Evolutionary conservation across 768 basidiomycete species (phyloP), one percentile per base, ranked within the genome.

Genomic region (Fomitopsis pulvina): DNA sequence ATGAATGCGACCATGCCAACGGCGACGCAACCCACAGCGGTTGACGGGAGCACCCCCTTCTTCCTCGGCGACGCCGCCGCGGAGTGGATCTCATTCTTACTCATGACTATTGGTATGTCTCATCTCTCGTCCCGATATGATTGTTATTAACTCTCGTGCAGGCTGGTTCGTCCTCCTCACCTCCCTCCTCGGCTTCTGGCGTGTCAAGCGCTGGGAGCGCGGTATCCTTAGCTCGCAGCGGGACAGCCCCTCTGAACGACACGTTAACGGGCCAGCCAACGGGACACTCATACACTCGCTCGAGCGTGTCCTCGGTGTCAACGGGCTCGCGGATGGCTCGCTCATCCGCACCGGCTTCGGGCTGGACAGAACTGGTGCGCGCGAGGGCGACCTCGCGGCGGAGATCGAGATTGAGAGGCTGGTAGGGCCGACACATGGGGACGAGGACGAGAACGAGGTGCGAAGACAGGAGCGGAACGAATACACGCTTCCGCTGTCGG

Each of bases 51-150:
- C 29, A 52, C 9, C n/a, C 20, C 20, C n/a, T 43, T 30, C 37
- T 38, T 57, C 43, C 39, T 55, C 18, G 54, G 51, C 24, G 79
- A 86, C 65, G 76, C 83, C 21, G 89, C 92, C 0, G 85, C 87
- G 21, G 93, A 97, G 63, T 97, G 92, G 92, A 70, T 98, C 45
- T 90, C 91, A 14, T 98, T 97, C 71, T 80, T 94, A 69, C 69
- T 97, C 57, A 96, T 97, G 90, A 91, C 86, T 29, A 71, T 92
- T 42, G 83, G 83, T 83, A 54, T 37, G 80, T 69, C 25, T 24
- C 20, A 25, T 25, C 28, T 21, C 3, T 12, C 12, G 22, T 25
- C 11, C 30, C 40, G 3, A 29, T 37, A 14, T 29, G 26, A 20
- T 10, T 29, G 16, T 32, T 41, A 24, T 34, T 57, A 12, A 45